These are phyloP conservation scores for Dactylorhiza incarnata DNA, from an alignment of 106 monocot genomes.

Conservation along the genomic window DNA sequence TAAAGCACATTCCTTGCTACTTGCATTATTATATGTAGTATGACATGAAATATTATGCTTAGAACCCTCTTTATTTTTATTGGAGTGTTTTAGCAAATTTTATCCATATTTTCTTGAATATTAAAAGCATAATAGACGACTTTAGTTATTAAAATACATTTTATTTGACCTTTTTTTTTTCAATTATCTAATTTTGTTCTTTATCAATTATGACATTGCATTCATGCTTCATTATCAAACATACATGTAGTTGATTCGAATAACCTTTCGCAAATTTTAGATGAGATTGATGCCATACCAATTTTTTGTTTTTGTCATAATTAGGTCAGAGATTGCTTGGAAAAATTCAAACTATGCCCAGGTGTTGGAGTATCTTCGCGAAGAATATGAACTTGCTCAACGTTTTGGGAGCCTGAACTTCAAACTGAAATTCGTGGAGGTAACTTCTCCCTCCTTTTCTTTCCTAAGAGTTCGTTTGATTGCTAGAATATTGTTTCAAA, in stretches of 20 bases:
- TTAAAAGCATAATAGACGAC: neutral
- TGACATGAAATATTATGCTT: no score
- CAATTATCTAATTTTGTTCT: no score
- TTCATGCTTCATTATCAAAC: neutral
- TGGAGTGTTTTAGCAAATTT: no score
- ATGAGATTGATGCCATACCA: neutral
- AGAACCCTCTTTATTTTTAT: no score
- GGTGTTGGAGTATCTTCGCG: constrained; percentile 69
- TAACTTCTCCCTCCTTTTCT: constrained; percentile 6
- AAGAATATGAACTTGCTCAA: constrained; percentile 71
- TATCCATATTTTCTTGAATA: no score
- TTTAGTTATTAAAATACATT: neutral
- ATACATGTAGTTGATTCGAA: neutral
- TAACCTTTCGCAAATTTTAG: neutral
- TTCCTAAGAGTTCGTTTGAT: neutral
- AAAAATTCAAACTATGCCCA: constrained; percentile 76
- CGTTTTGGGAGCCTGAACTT: constrained; percentile 75
- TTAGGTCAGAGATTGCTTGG: constrained; percentile 82
- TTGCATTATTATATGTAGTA: no score
- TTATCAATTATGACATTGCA: no score
- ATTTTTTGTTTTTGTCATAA: neutral
- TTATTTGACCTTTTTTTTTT: neutral
- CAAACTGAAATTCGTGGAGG: constrained; percentile 86
- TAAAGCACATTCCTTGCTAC: no score
- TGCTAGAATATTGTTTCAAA: neutral